phyloP scores from a whole-genome alignment of 345 rosid genomes.

The Citrus inodora region DNA sequence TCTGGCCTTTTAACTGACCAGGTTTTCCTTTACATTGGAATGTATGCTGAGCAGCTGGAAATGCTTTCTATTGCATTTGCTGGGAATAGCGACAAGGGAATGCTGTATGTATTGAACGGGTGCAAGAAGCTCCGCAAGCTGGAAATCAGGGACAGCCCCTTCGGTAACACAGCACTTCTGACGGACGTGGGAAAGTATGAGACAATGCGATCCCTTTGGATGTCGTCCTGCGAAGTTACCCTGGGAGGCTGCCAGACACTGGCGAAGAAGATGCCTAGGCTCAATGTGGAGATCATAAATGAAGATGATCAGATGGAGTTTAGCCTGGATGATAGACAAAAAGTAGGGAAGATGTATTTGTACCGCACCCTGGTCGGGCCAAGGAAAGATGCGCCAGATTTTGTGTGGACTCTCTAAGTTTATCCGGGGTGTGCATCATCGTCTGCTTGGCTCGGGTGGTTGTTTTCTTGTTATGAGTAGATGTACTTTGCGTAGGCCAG shows the following conservation, averaged over 20 bases:
- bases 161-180: slow-evolving; percentile 79
- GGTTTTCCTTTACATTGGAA: slow-evolving; percentile 86
- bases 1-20: slow-evolving; percentile 75
- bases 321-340: slow-evolving; percentile 35
- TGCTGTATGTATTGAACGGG: slow-evolving; percentile 80
- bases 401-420: slow-evolving; percentile 62
- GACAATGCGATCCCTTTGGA: slow-evolving; percentile 99
- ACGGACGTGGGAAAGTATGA: slow-evolving; percentile 83
- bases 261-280: slow-evolving; percentile 64
- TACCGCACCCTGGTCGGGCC: slow-evolving; percentile 77
- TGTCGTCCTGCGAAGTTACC: slow-evolving; percentile 95
- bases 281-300: slow-evolving; percentile 83
- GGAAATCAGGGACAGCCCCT: slow-evolving; percentile 89
- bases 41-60: slow-evolving; percentile 79
- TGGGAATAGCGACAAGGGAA: slow-evolving; percentile 79
- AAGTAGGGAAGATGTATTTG: slow-evolving; percentile 77
- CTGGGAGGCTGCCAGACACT: slow-evolving; percentile 82
- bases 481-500: slow-evolving; percentile 24
- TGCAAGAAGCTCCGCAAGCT: slow-evolving; percentile 88
- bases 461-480: slow-evolving; percentile 15
- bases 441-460: neutral
- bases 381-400: slow-evolving; percentile 75
- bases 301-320: slow-evolving; percentile 46
- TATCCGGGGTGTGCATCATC: neutral
- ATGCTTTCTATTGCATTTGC: slow-evolving; percentile 98